phyloP scores from a whole-genome alignment of 352 stramenopile species.

The Aphanomyces invadans region DNA sequence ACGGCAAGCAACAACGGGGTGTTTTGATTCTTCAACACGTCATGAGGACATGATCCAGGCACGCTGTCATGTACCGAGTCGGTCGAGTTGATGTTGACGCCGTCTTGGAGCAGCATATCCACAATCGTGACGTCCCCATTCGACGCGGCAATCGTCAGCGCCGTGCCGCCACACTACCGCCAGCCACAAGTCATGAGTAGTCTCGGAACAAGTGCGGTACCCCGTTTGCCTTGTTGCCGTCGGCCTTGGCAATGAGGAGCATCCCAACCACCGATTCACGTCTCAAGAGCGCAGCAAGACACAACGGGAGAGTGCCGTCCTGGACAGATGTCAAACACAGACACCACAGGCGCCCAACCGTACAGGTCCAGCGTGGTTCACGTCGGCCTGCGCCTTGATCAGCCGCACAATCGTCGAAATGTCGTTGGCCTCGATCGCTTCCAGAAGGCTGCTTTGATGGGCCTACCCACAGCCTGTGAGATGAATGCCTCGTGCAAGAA shows the following conservation, averaged over 20 bases:
- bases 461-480: not conserved
- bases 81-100: conserved; percentile 1
- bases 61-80: not conserved
- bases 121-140: not conserved
- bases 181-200: not conserved
- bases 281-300: not conserved
- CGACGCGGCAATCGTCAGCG: not conserved
- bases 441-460: not conserved
- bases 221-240: not conserved
- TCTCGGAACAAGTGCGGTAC: not conserved
- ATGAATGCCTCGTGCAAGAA: no score
- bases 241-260: conserved; percentile 2
- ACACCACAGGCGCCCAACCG: not conserved
- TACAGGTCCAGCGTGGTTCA: not conserved
- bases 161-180: not conserved
- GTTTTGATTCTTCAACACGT: not conserved
- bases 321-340: not conserved
- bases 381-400: not conserved
- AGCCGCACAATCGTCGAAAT: conserved; percentile 4
- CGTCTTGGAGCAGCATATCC: conserved; percentile 9
- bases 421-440: not conserved
- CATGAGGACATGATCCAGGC: not conserved
- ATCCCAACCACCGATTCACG: not conserved
- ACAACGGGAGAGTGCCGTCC: not conserved
- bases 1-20: conserved; percentile 10